Conservation (phyloP, 495 filamentous ascomycete genomes). For the Symbiotaphrina buchneri region DNA sequence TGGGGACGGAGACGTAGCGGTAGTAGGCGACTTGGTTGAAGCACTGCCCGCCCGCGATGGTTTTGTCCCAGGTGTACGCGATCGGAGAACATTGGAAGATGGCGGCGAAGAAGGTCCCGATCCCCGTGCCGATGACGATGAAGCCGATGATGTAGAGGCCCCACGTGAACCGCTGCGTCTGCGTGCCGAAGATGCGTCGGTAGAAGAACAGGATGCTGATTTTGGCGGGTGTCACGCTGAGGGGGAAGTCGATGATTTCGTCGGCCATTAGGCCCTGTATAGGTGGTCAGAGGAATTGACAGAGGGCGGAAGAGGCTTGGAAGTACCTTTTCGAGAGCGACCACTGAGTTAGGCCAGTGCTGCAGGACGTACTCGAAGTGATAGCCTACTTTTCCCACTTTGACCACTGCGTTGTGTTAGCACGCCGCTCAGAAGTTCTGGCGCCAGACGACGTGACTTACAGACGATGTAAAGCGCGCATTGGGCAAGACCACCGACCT, state of each 20-base stretch:
- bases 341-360: no score
- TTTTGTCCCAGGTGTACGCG: not conserved
- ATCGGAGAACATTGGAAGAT: not conserved
- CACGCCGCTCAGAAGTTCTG: no score
- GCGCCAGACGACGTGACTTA: no score
- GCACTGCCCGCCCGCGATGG: not conserved
- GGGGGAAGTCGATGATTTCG: no score
- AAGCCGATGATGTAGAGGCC: not conserved
- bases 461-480: no score
- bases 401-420: no score
- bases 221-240: no score
- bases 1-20: slow-evolving; percentile 1
- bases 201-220: slow-evolving; percentile 2
- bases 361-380: no score
- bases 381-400: no score
- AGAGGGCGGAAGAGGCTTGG: not conserved
- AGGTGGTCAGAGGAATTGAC: no score
- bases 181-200: slow-evolving; percentile 1
- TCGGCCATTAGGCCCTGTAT: no score
- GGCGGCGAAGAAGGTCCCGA: not conserved
- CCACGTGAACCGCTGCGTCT: slow-evolving; percentile 1
- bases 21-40: not conserved
- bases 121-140: not conserved
- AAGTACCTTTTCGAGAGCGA: not conserved
- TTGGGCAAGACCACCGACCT: no score